These are phyloP conservation scores for Candida nanaspora DNA, from an alignment of 805 yeast species.

Conservation along the genomic window DNA sequence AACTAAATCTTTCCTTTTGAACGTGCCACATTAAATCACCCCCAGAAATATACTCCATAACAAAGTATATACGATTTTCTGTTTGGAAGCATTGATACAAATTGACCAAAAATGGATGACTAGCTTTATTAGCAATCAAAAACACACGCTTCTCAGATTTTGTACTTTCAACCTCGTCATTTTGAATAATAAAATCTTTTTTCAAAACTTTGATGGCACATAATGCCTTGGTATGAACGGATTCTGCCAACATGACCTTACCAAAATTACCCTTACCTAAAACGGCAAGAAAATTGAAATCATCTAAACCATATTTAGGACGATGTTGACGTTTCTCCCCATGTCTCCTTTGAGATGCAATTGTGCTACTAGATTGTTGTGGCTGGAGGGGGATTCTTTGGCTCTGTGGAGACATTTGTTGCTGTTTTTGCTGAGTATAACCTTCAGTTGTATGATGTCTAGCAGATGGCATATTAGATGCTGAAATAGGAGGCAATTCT, in stretches of 20 bases:
- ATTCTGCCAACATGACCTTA: conserved; percentile 95
- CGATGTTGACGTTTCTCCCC: conserved; percentile 34
- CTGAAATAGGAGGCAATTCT: background rate
- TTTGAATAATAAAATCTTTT: conserved; percentile 91
- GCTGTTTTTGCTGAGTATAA: conserved; percentile 6
- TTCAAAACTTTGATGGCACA: conserved; percentile 96
- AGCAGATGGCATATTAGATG: background rate
- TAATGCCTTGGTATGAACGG: conserved; percentile 68
- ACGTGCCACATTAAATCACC: conserved; percentile 99
- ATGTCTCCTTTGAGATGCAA: background rate
- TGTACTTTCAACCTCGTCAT: conserved; percentile 93
- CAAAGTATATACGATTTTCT: conserved; percentile 93
- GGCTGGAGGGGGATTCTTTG: too few relatives aligned
- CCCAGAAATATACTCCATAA: conserved; percentile 96
- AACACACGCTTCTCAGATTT: conserved; percentile 93
- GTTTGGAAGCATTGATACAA: conserved; percentile 96
- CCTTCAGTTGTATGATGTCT: background rate
- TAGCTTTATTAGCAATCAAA: conserved; percentile 61
- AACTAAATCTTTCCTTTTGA: conserved; percentile 83
- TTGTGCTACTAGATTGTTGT: too few relatives aligned
- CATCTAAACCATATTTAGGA: conserved; percentile 85
- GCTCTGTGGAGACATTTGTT: conserved; percentile 6
- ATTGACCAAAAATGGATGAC: conserved; percentile 88
- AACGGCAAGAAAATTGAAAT: conserved; percentile 89
- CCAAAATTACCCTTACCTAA: conserved; percentile 98